These are phyloP conservation scores for Xylaria sp. DNA, from an alignment of 2,329 filamentous ascomycete species.

Conservation along the genomic window DNA sequence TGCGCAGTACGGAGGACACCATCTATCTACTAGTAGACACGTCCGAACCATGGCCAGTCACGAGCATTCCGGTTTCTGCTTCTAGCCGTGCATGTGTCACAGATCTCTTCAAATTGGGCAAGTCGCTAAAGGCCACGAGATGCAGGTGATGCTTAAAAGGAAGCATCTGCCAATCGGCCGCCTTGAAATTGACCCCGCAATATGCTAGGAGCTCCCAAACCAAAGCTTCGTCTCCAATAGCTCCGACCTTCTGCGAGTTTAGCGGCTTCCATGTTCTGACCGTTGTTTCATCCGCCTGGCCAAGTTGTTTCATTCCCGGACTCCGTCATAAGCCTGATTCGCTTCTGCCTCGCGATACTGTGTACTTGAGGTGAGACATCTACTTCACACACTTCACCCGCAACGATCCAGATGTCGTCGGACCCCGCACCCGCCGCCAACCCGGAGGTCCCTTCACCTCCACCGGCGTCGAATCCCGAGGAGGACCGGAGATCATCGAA, in stretches of 20 bases:
- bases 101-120: conserved; percentile 36
- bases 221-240: conserved; percentile 39
- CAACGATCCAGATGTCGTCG: conserved; percentile 34
- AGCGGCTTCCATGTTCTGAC: conserved; percentile 17
- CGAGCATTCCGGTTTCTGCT: conserved; percentile 30
- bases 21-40: background rate
- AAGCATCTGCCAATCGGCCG: conserved; percentile 44
- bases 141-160: conserved; percentile 40
- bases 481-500: conserved; percentile 18
- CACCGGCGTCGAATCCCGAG: conserved; percentile 26
- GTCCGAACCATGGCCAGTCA: conserved; percentile 34
- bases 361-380: conserved; percentile 16
- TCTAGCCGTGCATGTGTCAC: conserved; percentile 32
- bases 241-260: conserved; percentile 21
- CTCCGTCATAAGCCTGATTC: conserved; percentile 8
- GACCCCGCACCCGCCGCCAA: conserved; percentile 23
- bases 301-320: conserved; percentile 36
- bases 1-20: background rate
- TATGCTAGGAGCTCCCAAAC: conserved; percentile 40
- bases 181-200: conserved; percentile 42
- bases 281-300: conserved; percentile 37
- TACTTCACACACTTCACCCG: background rate
- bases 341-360: conserved; percentile 2
- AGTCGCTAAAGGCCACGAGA: conserved; percentile 34
- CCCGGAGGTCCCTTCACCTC: conserved; percentile 29